phyloP scores from a whole-genome alignment of 2,329 filamentous ascomycete genomes.

The Microsporum audouinii region DNA sequence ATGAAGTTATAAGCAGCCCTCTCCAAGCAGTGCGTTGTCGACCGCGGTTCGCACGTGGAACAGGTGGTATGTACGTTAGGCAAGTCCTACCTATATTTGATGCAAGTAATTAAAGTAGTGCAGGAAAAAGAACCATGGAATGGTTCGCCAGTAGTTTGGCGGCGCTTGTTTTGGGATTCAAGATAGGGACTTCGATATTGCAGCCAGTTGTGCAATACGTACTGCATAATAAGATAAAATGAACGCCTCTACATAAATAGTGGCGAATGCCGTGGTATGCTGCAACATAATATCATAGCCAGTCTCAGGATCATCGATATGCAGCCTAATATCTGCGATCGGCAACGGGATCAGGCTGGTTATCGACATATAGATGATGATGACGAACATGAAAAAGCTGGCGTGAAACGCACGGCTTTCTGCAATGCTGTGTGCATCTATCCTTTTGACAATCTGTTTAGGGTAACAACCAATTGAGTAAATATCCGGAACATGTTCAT shows the following conservation, averaged over 20 bases:
- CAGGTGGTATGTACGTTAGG: constrained; percentile 1
- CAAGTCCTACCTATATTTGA: constrained; percentile 1
- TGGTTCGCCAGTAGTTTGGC: background rate
- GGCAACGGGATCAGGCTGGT: background rate
- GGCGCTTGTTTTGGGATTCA: background rate
- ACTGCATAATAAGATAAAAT: background rate
- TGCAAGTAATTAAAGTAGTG: constrained; percentile 3
- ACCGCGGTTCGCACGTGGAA: constrained; percentile 4
- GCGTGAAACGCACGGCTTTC: background rate
- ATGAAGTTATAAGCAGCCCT: background rate
- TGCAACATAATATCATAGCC: background rate
- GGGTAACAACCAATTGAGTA: background rate
- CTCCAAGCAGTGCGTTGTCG: background rate
- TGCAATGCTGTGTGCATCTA: background rate
- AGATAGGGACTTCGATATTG: background rate
- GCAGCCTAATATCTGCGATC: background rate
- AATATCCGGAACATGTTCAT: background rate
- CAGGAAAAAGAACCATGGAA: background rate
- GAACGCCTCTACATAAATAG: constrained; percentile 1
- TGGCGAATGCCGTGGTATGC: background rate
- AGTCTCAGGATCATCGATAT: background rate
- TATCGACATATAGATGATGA: background rate
- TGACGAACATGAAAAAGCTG: background rate
- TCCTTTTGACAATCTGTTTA: background rate
- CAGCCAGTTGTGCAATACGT: background rate